phyloP scores from a whole-genome alignment of 2,329 filamentous ascomycete species.

The Fusarium agapanthi region DNA sequence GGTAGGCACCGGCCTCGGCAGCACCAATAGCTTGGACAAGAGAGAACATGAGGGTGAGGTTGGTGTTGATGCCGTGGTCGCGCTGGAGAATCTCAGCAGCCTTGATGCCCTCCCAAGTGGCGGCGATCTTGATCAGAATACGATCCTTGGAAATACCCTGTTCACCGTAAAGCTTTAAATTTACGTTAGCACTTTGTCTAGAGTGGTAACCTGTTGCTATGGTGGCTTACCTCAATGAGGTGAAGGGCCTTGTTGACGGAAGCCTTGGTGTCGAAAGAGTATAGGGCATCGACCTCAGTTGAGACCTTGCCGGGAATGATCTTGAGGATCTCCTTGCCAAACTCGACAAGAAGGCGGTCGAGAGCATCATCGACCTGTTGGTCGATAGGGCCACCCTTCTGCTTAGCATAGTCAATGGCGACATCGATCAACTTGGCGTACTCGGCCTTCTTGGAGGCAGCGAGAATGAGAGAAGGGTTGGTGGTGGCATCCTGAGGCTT shows the following conservation, averaged over 20 bases:
- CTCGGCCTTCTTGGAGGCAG: slow-evolving; percentile 96
- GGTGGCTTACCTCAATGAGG: slow-evolving; percentile 83
- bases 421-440: slow-evolving; percentile 91
- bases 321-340: slow-evolving; percentile 96
- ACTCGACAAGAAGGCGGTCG: slow-evolving; percentile 95
- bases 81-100: slow-evolving; percentile 96
- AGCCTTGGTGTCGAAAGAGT: slow-evolving; percentile 93
- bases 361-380: slow-evolving; percentile 89
- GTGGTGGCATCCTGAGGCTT: slow-evolving; percentile 99
- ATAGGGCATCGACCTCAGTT: slow-evolving; percentile 94
- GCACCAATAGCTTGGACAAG: slow-evolving; percentile 92
- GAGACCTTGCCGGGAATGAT: slow-evolving; percentile 99
- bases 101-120: slow-evolving; percentile 99
- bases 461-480: slow-evolving; percentile 98
- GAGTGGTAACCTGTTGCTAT: not conserved
- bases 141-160: slow-evolving; percentile 93
- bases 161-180: slow-evolving; percentile 87
- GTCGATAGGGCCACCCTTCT: slow-evolving; percentile 72
- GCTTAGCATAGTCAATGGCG: slow-evolving; percentile 87
- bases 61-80: slow-evolving; percentile 96
- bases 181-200: slow-evolving; percentile 12
- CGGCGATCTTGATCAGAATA: slow-evolving; percentile 97
- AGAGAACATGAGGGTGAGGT: slow-evolving; percentile 99
- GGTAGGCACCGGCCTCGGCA: slow-evolving; percentile 93
- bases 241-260: slow-evolving; percentile 95